A percentile compares a stretch with the other conserved stretches of the same genome.
phyloP scores from a whole-genome alignment of 768 basidiomycete genomes.

The Lactarius evosmus region DNA sequence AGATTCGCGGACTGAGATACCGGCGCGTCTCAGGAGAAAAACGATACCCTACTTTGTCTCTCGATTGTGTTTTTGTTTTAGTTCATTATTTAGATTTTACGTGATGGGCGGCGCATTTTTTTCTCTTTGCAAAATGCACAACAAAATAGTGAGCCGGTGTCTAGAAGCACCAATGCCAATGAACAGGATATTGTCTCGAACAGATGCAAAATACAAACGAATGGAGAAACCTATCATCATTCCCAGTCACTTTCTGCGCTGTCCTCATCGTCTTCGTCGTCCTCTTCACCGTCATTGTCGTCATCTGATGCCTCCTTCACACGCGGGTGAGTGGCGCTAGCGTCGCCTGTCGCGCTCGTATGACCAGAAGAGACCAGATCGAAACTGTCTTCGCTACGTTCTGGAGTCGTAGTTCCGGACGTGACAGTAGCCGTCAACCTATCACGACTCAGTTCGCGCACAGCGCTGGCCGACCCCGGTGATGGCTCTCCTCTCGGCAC shows the following conservation, averaged over 20 bases:
- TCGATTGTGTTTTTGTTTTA: neutral
- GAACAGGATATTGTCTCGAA: neutral
- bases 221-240: slow-evolving; percentile 11
- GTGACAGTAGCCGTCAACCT: slow-evolving; percentile 24
- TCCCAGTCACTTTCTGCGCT: slow-evolving; percentile 34
- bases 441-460: slow-evolving; percentile 1
- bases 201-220: slow-evolving; percentile 8
- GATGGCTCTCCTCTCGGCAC: slow-evolving; percentile 4
- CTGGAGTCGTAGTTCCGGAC: slow-evolving; percentile 31
- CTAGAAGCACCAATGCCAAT: neutral
- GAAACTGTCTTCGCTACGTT: slow-evolving; percentile 38
- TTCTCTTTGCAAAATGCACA: neutral
- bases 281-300: slow-evolving; percentile 13
- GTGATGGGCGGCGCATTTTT: neutral
- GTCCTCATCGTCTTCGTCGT: slow-evolving; percentile 15
- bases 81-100: neutral
- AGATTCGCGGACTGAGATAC: neutral
- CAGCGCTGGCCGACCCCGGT: neutral
- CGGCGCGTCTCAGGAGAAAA: neutral
- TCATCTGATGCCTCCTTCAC: slow-evolving; percentile 13
- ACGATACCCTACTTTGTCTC: too few relatives aligned
- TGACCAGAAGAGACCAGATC: slow-evolving; percentile 37
- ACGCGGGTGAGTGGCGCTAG: neutral
- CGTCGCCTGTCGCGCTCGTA: slow-evolving; percentile 30
- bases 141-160: neutral